phyloP scores from a whole-genome alignment of 2,329 filamentous ascomycete species.

The Sporothrix euskadiensis region DNA sequence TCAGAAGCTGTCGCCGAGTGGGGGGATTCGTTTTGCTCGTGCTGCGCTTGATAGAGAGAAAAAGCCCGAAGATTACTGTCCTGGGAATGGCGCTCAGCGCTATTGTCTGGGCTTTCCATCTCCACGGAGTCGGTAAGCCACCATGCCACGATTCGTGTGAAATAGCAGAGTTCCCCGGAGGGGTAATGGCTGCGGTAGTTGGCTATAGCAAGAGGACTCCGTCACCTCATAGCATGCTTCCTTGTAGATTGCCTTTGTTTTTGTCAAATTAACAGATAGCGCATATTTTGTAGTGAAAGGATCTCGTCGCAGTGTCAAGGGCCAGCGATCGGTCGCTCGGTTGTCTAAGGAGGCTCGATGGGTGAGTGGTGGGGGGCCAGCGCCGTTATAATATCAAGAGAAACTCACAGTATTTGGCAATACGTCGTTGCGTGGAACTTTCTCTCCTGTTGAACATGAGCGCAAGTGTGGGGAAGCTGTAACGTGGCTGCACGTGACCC shows the following conservation, averaged over 20 bases:
- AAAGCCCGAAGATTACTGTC: not conserved
- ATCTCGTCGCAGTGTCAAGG: not conserved
- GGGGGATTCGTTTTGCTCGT: not conserved
- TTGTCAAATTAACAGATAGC: not conserved
- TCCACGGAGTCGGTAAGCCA: not conserved
- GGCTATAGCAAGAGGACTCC: not conserved
- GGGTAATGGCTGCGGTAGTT: not conserved
- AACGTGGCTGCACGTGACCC: no score
- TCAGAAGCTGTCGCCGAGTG: not conserved
- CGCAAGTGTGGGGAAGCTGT: no score
- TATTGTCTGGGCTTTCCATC: not conserved
- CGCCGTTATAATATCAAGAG: not conserved
- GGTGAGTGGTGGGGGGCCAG: not conserved
- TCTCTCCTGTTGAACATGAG: no score
- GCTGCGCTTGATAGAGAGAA: not conserved
- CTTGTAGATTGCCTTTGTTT: not conserved
- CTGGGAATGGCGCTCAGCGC: not conserved
- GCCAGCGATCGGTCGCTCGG: not conserved
- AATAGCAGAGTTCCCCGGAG: not conserved
- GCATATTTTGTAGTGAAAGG: not conserved
- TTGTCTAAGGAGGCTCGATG: not conserved
- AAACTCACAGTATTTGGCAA: no score
- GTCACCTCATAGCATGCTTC: not conserved
- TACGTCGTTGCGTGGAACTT: no score
- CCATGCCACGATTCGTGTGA: not conserved